These are phyloP conservation scores for Cicer yamashitae DNA, from an alignment of 306 rosid genomes.

Conservation along the genomic window DNA sequence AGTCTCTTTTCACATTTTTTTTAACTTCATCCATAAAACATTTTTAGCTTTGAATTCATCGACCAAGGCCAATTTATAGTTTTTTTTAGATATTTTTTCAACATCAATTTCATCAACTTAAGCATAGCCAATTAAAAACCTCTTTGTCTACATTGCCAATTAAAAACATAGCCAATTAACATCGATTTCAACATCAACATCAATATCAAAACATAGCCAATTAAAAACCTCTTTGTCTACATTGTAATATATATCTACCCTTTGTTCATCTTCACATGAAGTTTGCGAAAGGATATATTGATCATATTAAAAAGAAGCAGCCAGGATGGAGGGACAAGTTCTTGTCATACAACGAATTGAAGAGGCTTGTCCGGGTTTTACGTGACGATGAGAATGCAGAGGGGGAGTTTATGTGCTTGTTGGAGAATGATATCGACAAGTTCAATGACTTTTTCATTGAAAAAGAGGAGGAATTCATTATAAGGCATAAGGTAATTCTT, in stretches of 20 bases:
- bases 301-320: constrained; percentile 59
- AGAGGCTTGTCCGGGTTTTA: constrained; percentile 58
- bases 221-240: neutral
- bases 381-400: constrained; percentile 49
- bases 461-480: constrained; percentile 74
- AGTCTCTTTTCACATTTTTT: neutral
- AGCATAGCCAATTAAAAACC: neutral
- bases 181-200: too few relatives aligned
- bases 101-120: neutral
- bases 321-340: constrained; percentile 76
- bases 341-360: constrained; percentile 72
- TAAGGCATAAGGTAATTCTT: constrained; percentile 53
- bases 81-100: neutral
- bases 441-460: constrained; percentile 71
- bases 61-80: neutral
- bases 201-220: neutral
- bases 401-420: constrained; percentile 57
- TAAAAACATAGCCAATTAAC: neutral
- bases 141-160: neutral
- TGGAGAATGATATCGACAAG: constrained; percentile 80
- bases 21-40: neutral
- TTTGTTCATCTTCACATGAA: constrained; percentile 48
- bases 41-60: neutral
- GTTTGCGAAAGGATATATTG: constrained; percentile 66
- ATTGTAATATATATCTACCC: neutral